Base-by-base conservation (phyloP, 495 filamentous ascomycete species). In the Podospora fimiseda region DNA sequence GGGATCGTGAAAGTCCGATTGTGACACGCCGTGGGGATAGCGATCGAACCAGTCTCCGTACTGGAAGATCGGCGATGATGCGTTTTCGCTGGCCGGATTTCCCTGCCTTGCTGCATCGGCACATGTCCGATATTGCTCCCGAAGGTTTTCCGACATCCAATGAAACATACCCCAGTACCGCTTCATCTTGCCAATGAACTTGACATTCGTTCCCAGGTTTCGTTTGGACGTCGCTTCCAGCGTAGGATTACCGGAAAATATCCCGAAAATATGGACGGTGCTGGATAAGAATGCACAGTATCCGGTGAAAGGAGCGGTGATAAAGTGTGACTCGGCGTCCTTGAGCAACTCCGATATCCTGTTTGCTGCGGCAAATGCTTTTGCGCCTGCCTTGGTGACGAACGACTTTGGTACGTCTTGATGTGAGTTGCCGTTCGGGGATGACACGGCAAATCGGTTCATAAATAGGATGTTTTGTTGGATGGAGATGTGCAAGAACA, bases 1-100 rank as follows among this genome's bases (percentile, higher is more conserved):
- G 0, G 89, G 85, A 55, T 91, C 89, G 57, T 91, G 86, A 70
- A 87, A 93, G 67, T 93, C 86, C 9, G 84, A 75, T 48, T 85
- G 79, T 22, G 88, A 88, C 18, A 96, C 88, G 9, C 93, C 93
- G 60, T 93, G 89, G 1, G 93, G 93, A 70, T 96, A 96, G 58
- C 88, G 84, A 63, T 91, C 83, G 62, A 96, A 96, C 93, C 93
- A 98, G 68, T 98, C 93, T 33, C 91, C 91, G 60, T 97, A 98
- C 63, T 96, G 92, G 72, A 96, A 91, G 66, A 96, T 88, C 11
- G 79, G 70, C 18, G 81, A 82, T 37, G 82, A 69, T 14, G 70
- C 64, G 45, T 67, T 77, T 46, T 80, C 75, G 50, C 71, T 75
- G 3, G 74, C 71, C 2, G 73, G 67, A 24, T 72, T 74, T 21